These are phyloP conservation scores for Puccinia triticina DNA, from an alignment of 1,284 basidiomycete genomes.

Conservation along the genomic window DNA sequence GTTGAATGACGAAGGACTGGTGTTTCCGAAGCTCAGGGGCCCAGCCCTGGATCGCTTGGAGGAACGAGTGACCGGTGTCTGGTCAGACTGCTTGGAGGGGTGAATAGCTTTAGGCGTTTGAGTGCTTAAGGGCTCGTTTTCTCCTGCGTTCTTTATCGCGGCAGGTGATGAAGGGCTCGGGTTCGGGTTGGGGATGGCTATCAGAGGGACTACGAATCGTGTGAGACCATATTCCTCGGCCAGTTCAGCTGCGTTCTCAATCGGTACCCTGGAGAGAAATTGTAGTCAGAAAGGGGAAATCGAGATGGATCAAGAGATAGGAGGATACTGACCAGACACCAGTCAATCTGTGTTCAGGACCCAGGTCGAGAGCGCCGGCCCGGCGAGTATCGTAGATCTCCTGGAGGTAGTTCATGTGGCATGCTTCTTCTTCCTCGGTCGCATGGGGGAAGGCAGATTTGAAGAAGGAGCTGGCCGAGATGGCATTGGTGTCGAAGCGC, in stretches of 20 bases:
- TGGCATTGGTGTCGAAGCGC: conserved; percentile 91
- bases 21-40: conserved; percentile 36
- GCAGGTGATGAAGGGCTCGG: not conserved
- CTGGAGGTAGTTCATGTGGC: conserved; percentile 70
- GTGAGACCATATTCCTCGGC: conserved; percentile 31
- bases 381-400: conserved; percentile 29
- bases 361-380: conserved; percentile 26
- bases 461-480: conserved; percentile 97
- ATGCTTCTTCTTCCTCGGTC: conserved; percentile 75
- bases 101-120: conserved; percentile 9
- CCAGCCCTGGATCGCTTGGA: conserved; percentile 25
- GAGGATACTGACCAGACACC: conserved; percentile 32
- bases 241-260: conserved; percentile 23
- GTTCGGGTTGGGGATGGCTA: conserved; percentile 27
- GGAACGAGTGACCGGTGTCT: conserved; percentile 12
- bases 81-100: not conserved
- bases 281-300: not conserved
- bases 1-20: conserved; percentile 38
- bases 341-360: conserved; percentile 24
- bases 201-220: conserved; percentile 28
- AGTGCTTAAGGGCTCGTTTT: not conserved
- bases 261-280: conserved; percentile 16
- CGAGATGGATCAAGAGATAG: not conserved
- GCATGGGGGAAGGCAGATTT: conserved; percentile 91
- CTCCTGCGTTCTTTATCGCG: not conserved